Conservation (phyloP, 495 filamentous ascomycete genomes). For the Letharia columbiana region DNA sequence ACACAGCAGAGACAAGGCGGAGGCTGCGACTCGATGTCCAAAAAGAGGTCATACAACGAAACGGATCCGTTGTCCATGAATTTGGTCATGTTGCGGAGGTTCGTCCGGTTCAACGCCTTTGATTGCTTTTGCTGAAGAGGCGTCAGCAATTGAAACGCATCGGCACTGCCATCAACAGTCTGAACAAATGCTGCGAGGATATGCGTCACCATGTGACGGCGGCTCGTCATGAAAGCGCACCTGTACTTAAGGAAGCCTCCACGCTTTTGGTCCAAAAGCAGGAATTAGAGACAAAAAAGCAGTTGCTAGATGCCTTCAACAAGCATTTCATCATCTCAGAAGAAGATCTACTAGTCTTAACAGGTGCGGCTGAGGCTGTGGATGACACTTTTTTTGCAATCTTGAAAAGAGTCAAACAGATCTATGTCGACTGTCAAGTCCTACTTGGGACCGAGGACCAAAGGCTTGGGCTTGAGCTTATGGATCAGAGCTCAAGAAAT, state of each 20-base stretch:
- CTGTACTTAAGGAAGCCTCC: constrained; percentile 71
- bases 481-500: constrained; percentile 78
- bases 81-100: constrained; percentile 91
- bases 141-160: constrained; percentile 77
- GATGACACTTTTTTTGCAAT: constrained; percentile 78
- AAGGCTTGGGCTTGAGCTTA: constrained; percentile 73
- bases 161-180: constrained; percentile 62
- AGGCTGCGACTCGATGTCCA: constrained; percentile 77
- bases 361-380: constrained; percentile 67
- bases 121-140: constrained; percentile 17
- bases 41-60: constrained; percentile 86
- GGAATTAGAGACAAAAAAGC: constrained; percentile 78
- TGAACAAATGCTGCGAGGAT: constrained; percentile 74
- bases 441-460: constrained; percentile 87
- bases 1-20: constrained; percentile 71
- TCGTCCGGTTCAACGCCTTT: constrained; percentile 20
- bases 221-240: constrained; percentile 64
- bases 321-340: constrained; percentile 78
- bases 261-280: constrained; percentile 64
- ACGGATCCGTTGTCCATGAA: constrained; percentile 82
- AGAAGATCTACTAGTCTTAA: constrained; percentile 63
- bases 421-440: constrained; percentile 79
- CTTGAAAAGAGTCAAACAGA: constrained; percentile 73
- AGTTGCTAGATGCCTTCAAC: constrained; percentile 72
- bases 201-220: constrained; percentile 69